Percentiles rank a stretch among this genome's conserved stretches.
These are phyloP conservation scores for Umbellularia californica DNA, from an alignment of 164 flowering plant genomes.

Conservation along the genomic window DNA sequence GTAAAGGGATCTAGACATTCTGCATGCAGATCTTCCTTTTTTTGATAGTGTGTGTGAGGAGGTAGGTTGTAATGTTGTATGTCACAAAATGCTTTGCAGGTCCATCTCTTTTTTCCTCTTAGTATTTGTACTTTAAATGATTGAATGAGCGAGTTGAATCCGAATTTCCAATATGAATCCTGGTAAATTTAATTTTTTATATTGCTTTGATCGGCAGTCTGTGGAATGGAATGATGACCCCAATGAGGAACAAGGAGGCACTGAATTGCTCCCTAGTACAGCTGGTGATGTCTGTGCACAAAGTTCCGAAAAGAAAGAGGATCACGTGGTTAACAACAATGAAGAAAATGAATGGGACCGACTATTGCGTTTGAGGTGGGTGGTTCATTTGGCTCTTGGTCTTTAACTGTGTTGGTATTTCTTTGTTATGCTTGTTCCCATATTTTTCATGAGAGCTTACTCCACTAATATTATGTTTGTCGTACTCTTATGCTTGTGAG, in stretches of 20 bases:
- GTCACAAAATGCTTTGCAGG: no score
- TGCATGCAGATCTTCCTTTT: not conserved
- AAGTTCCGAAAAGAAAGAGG: constrained; percentile 64
- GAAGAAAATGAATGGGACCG: constrained; percentile 99
- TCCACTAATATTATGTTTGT: no score
- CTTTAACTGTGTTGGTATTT: not conserved
- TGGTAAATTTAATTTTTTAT: not conserved
- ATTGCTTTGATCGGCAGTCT: constrained; percentile 37
- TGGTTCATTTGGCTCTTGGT: not conserved
- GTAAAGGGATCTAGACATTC: not conserved
- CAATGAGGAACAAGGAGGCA: constrained; percentile 62
- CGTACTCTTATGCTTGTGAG: no score
- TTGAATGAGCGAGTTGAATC: not conserved
- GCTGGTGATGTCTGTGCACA: constrained; percentile 41
- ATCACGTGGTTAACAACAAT: constrained; percentile 23
- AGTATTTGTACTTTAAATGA: not conserved
- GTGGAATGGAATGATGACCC: constrained; percentile 95
- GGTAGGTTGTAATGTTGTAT: not conserved
- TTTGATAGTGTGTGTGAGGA: not conserved
- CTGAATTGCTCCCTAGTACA: constrained; percentile 40
- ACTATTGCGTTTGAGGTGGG: constrained; percentile 83
- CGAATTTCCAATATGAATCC: not conserved
- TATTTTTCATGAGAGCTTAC: no score
- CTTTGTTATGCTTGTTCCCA: no score
- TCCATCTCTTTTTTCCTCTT: no score